phyloP scores from a whole-genome alignment of 2,329 filamentous ascomycete species.

The Dactylellina haptotyla region DNA sequence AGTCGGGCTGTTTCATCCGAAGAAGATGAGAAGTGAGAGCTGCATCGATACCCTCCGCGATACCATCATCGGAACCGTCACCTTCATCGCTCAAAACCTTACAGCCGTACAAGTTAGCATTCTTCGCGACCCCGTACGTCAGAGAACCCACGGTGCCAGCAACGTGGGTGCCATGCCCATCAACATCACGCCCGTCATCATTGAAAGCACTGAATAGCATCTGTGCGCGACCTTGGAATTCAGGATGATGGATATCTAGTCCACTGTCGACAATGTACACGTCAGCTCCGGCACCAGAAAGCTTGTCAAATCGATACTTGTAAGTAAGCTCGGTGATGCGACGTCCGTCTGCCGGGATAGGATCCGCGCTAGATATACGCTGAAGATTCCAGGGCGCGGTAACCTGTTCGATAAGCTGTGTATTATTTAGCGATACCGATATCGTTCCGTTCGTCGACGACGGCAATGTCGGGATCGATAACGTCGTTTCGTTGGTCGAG shows the following conservation, averaged over 20 bases:
- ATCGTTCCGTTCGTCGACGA: background rate
- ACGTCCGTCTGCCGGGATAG: conserved; percentile 58
- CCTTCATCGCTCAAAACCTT: conserved; percentile 63
- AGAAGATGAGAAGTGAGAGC: conserved; percentile 63
- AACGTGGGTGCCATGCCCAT: conserved; percentile 64
- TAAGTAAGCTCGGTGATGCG: conserved; percentile 60
- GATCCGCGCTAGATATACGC: conserved; percentile 58
- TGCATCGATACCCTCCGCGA: conserved; percentile 62
- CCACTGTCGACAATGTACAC: conserved; percentile 66
- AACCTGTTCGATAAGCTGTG: conserved; percentile 17
- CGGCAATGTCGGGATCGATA: too few species aligned
- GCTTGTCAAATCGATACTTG: conserved; percentile 59
- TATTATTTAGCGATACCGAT: conserved; percentile 7
- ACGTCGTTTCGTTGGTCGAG: background rate
- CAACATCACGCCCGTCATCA: conserved; percentile 61
- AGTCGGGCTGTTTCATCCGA: conserved; percentile 60
- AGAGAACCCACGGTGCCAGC: conserved; percentile 56
- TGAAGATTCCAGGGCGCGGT: conserved; percentile 58
- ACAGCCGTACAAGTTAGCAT: conserved; percentile 63
- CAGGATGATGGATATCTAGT: conserved; percentile 57
- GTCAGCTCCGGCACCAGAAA: conserved; percentile 63
- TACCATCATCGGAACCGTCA: conserved; percentile 61
- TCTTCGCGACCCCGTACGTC: conserved; percentile 65
- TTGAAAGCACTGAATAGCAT: conserved; percentile 60
- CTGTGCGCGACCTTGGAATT: conserved; percentile 58